Conservation (phyloP, 352 stramenopile species). For the Phytophthora macrochlamydospora region DNA sequence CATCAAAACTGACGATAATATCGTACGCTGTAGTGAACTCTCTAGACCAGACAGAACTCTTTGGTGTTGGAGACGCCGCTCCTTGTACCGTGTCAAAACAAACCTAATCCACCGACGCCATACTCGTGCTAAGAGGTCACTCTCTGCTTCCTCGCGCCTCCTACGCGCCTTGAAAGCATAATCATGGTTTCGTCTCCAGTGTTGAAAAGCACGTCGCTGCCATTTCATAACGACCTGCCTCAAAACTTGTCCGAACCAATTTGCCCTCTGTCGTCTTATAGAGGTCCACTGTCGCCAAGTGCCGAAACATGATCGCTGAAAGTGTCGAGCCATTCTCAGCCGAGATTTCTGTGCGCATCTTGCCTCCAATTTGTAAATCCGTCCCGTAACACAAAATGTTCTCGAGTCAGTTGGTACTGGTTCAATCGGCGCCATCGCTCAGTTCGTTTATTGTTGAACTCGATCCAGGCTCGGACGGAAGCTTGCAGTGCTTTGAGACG, state of each 20-base stretch:
- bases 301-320: constrained; percentile 17
- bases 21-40: constrained; percentile 10
- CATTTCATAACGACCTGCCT: constrained; percentile 3
- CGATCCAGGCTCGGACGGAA: constrained; percentile 15
- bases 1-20: constrained; percentile 21
- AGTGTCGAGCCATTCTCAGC: constrained; percentile 1
- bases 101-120: constrained; percentile 34
- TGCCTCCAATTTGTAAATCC: constrained; percentile 21
- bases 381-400: background rate
- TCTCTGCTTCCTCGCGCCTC: constrained; percentile 6
- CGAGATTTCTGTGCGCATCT: constrained; percentile 5
- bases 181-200: constrained; percentile 27
- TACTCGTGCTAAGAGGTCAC: constrained; percentile 22
- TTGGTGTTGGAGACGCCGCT: constrained; percentile 18
- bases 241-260: constrained; percentile 21
- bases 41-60: constrained; percentile 2
- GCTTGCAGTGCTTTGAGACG: constrained; percentile 1
- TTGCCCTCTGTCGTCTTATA: constrained; percentile 6
- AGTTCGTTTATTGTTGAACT: constrained; percentile 1
- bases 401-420: constrained; percentile 5
- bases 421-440: constrained; percentile 3
- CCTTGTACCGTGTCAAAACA: constrained; percentile 17
- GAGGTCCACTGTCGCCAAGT: constrained; percentile 12
- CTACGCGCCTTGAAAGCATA: background rate
- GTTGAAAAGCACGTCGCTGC: constrained; percentile 22